Evolutionary conservation across 2,329 filamentous ascomycete species (phyloP).

Genomic region (Teratosphaeria nubilosa): DNA sequence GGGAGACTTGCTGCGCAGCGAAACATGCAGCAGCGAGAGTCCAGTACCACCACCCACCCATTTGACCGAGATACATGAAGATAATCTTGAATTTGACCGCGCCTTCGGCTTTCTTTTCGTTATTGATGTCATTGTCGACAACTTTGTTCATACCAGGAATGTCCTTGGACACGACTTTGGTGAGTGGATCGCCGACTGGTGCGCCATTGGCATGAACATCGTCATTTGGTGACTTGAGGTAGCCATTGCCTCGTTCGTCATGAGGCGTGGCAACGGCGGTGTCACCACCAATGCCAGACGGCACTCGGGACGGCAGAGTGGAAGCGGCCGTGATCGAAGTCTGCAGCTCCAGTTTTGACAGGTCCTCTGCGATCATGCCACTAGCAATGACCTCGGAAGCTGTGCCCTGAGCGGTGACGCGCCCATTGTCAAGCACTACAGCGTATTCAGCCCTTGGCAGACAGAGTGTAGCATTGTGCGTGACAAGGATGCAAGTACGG

Average conservation of each 20-base stretch:
- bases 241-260: constrained; percentile 27
- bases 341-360: constrained; percentile 52
- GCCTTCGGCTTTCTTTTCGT: constrained; percentile 71
- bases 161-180: constrained; percentile 34
- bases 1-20: constrained; percentile 69
- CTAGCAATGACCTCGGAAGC: constrained; percentile 69
- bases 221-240: constrained; percentile 35
- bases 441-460: constrained; percentile 71
- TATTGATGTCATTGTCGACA: constrained; percentile 41
- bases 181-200: constrained; percentile 34
- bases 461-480: constrained; percentile 86
- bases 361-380: constrained; percentile 81
- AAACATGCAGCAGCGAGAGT: constrained; percentile 65
- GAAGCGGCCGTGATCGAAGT: constrained; percentile 57
- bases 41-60: constrained; percentile 99
- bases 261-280: constrained; percentile 21
- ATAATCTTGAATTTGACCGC: constrained; percentile 84
- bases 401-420: constrained; percentile 64
- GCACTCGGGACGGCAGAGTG: constrained; percentile 63
- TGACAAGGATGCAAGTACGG: constrained; percentile 89
- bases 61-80: constrained; percentile 71
- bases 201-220: constrained; percentile 24
- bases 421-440: constrained; percentile 79
- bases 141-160: constrained; percentile 27
- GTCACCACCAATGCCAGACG: constrained; percentile 61